A percentile compares a stretch with the other conserved stretches of the same genome.
Evolutionary conservation across 371 early-diverging fungal species (phyloP).

Genomic region (Mucor lusitanicus): DNA sequence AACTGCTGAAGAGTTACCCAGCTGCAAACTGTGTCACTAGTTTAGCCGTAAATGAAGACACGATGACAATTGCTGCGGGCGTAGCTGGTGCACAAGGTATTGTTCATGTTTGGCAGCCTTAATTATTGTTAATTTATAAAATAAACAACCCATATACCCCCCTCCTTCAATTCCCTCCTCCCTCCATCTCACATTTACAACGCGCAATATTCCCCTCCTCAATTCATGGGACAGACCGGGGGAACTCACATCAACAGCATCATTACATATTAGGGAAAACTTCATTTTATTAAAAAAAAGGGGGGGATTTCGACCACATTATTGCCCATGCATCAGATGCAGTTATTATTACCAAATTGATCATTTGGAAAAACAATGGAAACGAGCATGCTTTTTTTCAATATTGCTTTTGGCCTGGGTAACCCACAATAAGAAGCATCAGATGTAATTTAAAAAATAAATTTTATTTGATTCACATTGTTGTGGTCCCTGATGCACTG

Average conservation of each 20-base stretch:
- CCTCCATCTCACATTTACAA: not conserved
- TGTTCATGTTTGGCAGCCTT: constrained; percentile 40
- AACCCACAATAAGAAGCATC: not conserved
- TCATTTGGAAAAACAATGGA: not conserved
- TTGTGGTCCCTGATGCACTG: not conserved
- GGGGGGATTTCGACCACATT: not conserved
- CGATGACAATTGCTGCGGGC: constrained; percentile 41
- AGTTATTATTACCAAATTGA: not conserved
- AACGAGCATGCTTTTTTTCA: not conserved
- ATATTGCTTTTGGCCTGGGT: not conserved
- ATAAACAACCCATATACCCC: constrained; percentile 1
- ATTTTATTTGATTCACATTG: not conserved
- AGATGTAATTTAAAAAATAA: not conserved
- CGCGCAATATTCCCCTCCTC: not conserved
- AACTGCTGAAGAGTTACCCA: constrained; percentile 29
- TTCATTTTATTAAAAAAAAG: not conserved
- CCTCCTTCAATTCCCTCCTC: not conserved
- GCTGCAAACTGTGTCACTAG: constrained; percentile 37
- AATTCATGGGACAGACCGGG: not conserved
- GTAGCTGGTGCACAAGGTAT: constrained; percentile 40
- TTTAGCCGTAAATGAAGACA: constrained; percentile 37
- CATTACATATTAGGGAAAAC: not conserved
- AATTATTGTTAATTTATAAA: not conserved
- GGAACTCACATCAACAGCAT: not conserved
- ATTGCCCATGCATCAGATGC: not conserved